phyloP scores from a whole-genome alignment of 2,329 filamentous ascomycete species.

The Pestalotiopsis sp. region DNA sequence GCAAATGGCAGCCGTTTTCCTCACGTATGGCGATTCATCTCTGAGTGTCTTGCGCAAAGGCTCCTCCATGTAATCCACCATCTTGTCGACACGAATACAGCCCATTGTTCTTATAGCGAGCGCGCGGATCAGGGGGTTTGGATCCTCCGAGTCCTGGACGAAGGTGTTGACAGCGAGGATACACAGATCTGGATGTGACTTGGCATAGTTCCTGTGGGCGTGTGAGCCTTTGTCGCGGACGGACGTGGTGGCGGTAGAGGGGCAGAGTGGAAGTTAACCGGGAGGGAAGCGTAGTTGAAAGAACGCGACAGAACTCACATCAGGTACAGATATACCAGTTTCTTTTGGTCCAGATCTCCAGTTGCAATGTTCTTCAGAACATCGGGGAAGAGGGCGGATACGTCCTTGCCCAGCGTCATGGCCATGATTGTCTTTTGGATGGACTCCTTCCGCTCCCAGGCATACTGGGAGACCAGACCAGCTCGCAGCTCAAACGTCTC shows the following conservation, averaged over 20 bases:
- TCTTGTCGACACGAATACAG: constrained; percentile 97
- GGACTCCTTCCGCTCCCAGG: constrained; percentile 97
- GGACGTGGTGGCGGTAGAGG: neutral
- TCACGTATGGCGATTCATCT: constrained; percentile 97
- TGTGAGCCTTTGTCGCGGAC: constrained; percentile 22
- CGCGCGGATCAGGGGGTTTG: constrained; percentile 92
- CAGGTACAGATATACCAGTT: constrained; percentile 96
- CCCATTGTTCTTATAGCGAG: constrained; percentile 98
- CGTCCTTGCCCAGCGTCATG: constrained; percentile 98
- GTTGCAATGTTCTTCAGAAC: constrained; percentile 99
- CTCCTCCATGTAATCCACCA: constrained; percentile 99
- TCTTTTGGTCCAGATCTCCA: constrained; percentile 94
- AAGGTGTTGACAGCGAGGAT: constrained; percentile 99
- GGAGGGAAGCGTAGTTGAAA: neutral
- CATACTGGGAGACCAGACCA: constrained; percentile 97
- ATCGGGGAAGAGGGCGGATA: constrained; percentile 94
- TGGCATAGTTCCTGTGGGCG: constrained; percentile 87
- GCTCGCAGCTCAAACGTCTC: constrained; percentile 97
- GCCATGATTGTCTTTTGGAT: constrained; percentile 99
- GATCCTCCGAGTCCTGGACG: constrained; percentile 98
- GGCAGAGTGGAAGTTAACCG: neutral
- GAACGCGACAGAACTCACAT: constrained; percentile 64
- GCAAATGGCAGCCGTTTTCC: constrained; percentile 96
- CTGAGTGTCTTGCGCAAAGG: constrained; percentile 92
- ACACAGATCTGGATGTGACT: constrained; percentile 97